Evolutionary conservation across 768 basidiomycete genomes (phyloP).

Genomic region (Lanmaoa rubissima): DNA sequence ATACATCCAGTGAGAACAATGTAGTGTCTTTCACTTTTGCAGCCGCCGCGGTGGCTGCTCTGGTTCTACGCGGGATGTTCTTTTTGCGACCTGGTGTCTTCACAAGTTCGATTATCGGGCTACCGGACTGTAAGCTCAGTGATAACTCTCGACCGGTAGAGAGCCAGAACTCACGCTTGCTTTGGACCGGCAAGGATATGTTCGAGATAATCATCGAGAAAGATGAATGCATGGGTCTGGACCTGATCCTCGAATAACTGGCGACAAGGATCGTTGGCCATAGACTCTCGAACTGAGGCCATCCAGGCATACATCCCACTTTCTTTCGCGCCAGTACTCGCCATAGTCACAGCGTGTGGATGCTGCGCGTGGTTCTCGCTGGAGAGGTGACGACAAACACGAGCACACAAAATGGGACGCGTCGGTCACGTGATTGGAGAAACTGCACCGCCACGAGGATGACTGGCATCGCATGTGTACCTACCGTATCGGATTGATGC

Average conservation of each 20-base stretch:
- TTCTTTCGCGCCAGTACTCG: conserved; percentile 8
- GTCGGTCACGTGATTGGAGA: conserved; percentile 28
- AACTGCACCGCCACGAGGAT: neutral
- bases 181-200: conserved; percentile 63
- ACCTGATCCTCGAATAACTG: conserved; percentile 71
- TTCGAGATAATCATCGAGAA: conserved; percentile 76
- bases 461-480: neutral
- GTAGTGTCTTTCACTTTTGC: conserved; percentile 46
- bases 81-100: conserved; percentile 83
- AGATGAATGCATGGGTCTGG: conserved; percentile 72
- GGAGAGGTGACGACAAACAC: conserved; percentile 14
- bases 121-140: conserved; percentile 26
- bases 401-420: conserved; percentile 23
- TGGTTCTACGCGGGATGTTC: conserved; percentile 48
- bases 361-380: neutral
- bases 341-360: conserved; percentile 7
- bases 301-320: conserved; percentile 68
- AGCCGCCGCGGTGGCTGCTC: conserved; percentile 37
- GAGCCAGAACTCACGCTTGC: conserved; percentile 51
- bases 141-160: neutral
- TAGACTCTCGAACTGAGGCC: conserved; percentile 59
- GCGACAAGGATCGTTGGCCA: conserved; percentile 71
- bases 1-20: conserved; percentile 47
- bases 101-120: conserved; percentile 74
- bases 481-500: no score